Evolutionary conservation across 2,329 filamentous ascomycete species (phyloP).

Genomic region (Fusarium sp.): DNA sequence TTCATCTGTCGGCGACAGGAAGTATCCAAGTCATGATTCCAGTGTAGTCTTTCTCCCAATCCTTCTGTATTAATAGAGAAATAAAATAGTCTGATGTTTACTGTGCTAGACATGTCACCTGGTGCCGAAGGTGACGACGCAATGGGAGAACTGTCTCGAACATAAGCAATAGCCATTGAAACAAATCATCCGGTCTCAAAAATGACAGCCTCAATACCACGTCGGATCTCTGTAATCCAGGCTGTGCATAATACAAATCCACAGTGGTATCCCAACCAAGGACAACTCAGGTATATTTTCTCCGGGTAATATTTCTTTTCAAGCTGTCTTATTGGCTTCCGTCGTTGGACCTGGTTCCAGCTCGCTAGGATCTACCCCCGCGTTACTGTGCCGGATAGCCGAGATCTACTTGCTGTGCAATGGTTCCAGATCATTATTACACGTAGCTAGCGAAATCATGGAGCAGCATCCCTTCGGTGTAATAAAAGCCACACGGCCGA

Average conservation of each 20-base stretch:
- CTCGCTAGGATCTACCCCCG: background rate
- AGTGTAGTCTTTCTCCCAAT: background rate
- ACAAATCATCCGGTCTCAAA: background rate
- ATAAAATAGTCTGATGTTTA: background rate
- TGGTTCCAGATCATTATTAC: background rate
- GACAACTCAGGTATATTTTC: background rate
- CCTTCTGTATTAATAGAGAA: background rate
- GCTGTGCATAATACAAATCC: background rate
- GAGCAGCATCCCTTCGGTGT: background rate
- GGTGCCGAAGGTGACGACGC: no score
- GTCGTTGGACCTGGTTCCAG: background rate
- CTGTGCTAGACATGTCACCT: background rate
- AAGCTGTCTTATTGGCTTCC: background rate
- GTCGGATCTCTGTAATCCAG: background rate
- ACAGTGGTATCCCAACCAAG: background rate
- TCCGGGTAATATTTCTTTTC: background rate
- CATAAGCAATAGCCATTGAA: no score
- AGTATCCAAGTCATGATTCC: background rate
- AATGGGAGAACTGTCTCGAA: no score
- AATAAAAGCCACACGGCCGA: background rate
- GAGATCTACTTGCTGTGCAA: background rate
- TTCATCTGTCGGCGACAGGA: background rate
- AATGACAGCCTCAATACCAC: background rate
- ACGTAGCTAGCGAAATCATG: background rate
- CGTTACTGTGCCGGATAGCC: background rate